Evolutionary conservation across 2,329 filamentous ascomycete species (phyloP).

Genomic region (Thielaviopsis ethacetica): DNA sequence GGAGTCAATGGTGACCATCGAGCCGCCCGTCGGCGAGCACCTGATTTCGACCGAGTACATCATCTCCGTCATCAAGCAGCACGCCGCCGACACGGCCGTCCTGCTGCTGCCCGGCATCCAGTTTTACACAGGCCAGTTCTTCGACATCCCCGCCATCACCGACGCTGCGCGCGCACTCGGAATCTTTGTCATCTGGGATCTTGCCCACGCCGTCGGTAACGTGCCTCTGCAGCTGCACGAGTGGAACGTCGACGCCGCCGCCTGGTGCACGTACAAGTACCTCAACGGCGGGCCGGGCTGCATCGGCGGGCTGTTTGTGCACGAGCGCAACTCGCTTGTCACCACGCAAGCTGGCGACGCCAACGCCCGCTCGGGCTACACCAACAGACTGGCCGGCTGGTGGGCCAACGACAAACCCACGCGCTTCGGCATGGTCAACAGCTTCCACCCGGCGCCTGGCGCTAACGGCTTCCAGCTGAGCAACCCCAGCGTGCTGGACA

Average conservation of each 20-base stretch:
- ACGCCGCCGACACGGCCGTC: slow-evolving; percentile 57
- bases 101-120: slow-evolving; percentile 76
- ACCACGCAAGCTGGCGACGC: slow-evolving; percentile 17
- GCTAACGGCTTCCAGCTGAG: slow-evolving; percentile 73
- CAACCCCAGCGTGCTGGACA: slow-evolving; percentile 58
- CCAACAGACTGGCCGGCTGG: slow-evolving; percentile 62
- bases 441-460: slow-evolving; percentile 60
- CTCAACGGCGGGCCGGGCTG: slow-evolving; percentile 71
- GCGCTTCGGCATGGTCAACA: slow-evolving; percentile 71
- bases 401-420: slow-evolving; percentile 67
- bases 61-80: slow-evolving; percentile 53
- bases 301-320: slow-evolving; percentile 68
- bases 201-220: slow-evolving; percentile 76
- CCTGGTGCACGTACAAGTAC: slow-evolving; percentile 93
- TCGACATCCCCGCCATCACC: slow-evolving; percentile 71
- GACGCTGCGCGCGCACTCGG: slow-evolving; percentile 54
- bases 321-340: slow-evolving; percentile 53
- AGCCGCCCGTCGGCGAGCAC: slow-evolving; percentile 35
- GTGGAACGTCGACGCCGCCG: slow-evolving; percentile 83
- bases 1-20: slow-evolving; percentile 53
- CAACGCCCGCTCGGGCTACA: slow-evolving; percentile 27
- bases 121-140: slow-evolving; percentile 80
- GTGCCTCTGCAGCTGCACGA: slow-evolving; percentile 65
- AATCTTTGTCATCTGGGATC: slow-evolving; percentile 70
- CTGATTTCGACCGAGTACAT: slow-evolving; percentile 57